Base-by-base conservation (phyloP, 371 early-diverging fungal genomes). In the Rhizoclosmatium hyalinum region DNA sequence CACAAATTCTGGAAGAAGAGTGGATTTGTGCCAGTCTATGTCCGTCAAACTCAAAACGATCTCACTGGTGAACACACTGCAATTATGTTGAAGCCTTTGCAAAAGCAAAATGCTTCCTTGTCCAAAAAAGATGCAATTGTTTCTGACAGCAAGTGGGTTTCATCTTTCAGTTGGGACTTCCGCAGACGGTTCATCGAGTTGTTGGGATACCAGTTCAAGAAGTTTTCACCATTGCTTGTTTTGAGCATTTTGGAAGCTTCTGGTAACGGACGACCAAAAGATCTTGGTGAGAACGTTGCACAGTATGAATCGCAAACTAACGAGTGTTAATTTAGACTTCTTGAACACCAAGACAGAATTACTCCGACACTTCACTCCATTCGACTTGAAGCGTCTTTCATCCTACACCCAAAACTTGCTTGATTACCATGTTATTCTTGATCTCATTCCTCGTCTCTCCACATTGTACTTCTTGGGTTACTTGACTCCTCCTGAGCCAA, bases 1-100 rank as follows among this genome's bases (percentile, higher is more conserved):
- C 93, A 96, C 85, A 93, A 94, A 83, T 99, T 99, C 86, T 99
- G 99, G 99, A 94, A 94, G 78, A 92, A 94, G 73, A 82, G 91
- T 19, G 94, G 94, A 1, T 99, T 94, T 83, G 86, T 89, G 8
- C 99, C 99, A 3, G 92, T 99, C 42, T 99, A 99, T 79, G 81
- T 99, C 72, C 95, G 99, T 66, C 99, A 99, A 80, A 98, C 98
- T 5, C 82, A 93, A 64, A 99, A 97, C 78, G 98, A 97, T 21
- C 84, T 97, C 57, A 99, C 99, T 1, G 99, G 99, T 65, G 99
- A 99, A 79, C 95, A 98, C 80, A 94, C 99, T 0, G 94, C 95
- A 75, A 95, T 99, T 32, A 96, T 99, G 96, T 87, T 98, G 66
- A 94, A 91, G 75, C 90, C 91, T 0, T 83, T 97, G 46, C 79